Percentiles rank a stretch among this genome's conserved stretches.
Evolutionary conservation across 2,329 filamentous ascomycete genomes (phyloP).

Genomic region (Epichloe bromicola): DNA sequence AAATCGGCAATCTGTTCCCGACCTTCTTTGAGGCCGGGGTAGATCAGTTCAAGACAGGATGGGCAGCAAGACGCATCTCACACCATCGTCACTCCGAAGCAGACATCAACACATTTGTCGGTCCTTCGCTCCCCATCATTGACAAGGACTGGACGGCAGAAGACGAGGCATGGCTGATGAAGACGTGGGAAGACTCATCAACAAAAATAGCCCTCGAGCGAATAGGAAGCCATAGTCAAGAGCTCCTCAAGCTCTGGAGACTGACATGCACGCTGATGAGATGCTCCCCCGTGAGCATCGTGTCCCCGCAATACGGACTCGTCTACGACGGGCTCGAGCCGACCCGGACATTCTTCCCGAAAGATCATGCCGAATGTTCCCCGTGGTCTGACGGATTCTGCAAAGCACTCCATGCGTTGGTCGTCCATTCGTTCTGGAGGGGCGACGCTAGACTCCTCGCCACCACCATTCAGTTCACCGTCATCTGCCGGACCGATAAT

Average conservation of each 20-base stretch:
- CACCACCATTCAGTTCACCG: constrained; percentile 1
- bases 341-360: background rate
- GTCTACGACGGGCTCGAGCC: background rate
- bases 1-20: background rate
- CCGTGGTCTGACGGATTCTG: constrained; percentile 2
- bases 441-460: background rate
- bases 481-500: constrained; percentile 1
- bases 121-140: background rate
- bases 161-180: background rate
- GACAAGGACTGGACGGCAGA: background rate
- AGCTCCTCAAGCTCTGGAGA: constrained; percentile 1
- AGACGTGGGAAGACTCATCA: background rate
- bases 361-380: background rate
- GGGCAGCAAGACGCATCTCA: background rate
- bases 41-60: background rate
- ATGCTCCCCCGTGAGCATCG: background rate
- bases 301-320: background rate
- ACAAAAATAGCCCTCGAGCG: background rate
- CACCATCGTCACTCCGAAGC: background rate
- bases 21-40: background rate
- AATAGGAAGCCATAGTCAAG: background rate
- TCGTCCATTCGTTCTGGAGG: constrained; percentile 1
- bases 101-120: background rate
- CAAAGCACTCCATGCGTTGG: background rate
- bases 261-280: background rate